Evolutionary conservation across 345 rosid genomes (phyloP).

Genomic region (Gossypium mustelinum): DNA sequence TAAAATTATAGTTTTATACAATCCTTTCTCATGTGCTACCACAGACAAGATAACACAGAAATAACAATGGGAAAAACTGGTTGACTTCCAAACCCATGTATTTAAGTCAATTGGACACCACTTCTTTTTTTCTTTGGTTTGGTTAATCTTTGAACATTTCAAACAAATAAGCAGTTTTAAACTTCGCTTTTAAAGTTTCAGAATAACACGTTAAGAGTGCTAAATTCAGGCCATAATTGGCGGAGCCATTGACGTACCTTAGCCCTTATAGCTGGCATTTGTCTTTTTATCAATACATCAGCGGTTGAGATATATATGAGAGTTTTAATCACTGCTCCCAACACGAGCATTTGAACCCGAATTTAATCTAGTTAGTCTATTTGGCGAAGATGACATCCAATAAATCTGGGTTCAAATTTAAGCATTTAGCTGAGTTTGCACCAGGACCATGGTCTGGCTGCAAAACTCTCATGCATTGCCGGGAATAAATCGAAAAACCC

Average conservation of each 20-base stretch:
- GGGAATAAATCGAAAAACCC: neutral
- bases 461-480: neutral
- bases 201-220: neutral
- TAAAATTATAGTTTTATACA: rapidly evolving
- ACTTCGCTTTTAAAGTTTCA: neutral
- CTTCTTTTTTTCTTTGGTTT: neutral
- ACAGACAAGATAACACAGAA: too few species aligned
- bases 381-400: too few species aligned
- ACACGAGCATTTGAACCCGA: neutral
- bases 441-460: neutral
- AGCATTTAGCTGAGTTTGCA: too few species aligned
- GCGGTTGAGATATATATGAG: too few species aligned
- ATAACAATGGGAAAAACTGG: too few species aligned
- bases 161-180: neutral
- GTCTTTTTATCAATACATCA: too few species aligned
- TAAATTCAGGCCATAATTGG: neutral
- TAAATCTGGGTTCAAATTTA: too few species aligned
- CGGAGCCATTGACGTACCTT: neutral
- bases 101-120: neutral
- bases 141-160: neutral
- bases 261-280: neutral
- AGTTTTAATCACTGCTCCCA: too few species aligned
- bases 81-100: neutral
- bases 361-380: too few species aligned
- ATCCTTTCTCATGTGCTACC: rapidly evolving